Conservation (phyloP, 257 asterid species). For the Ehretia macrophylla region DNA sequence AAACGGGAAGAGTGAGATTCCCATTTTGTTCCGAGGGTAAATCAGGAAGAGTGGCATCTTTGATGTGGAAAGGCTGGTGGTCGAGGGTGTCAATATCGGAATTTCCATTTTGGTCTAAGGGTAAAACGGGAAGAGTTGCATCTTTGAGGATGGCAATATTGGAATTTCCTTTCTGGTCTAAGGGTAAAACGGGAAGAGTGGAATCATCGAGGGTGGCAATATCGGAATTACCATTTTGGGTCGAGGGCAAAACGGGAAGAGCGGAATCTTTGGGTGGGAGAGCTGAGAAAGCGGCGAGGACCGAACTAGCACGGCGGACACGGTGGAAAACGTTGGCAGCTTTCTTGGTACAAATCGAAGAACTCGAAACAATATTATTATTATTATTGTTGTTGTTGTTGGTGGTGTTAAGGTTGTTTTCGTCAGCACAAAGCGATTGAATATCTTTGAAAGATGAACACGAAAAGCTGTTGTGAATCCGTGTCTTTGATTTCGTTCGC, state of each 20-base stretch:
- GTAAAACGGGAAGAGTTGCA: neutral
- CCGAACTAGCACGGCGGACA: constrained; percentile 47
- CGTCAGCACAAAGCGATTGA: constrained; percentile 53
- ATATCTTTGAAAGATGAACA: constrained; percentile 86
- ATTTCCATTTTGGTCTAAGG: neutral
- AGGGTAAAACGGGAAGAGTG: neutral
- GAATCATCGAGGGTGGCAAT: too few relatives aligned
- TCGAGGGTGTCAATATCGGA: neutral
- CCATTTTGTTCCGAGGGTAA: neutral
- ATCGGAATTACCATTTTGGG: neutral
- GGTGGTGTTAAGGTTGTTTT: neutral
- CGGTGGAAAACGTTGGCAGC: constrained; percentile 65
- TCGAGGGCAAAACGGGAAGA: neutral
- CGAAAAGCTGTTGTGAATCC: constrained; percentile 41
- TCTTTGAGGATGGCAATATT: neutral
- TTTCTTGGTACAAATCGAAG: constrained; percentile 20
- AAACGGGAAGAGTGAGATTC: neutral
- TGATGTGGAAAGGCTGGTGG: neutral
- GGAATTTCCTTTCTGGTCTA: neutral
- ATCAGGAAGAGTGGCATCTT: neutral
- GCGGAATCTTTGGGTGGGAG: constrained; percentile 5
- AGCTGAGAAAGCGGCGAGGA: constrained; percentile 49
- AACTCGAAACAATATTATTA: constrained; percentile 2
- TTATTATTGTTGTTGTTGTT: neutral
- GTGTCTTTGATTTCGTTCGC: constrained; percentile 55